A percentile compares a stretch with the other conserved stretches of the same genome.
phyloP scores from a whole-genome alignment of 371 early-diverging fungal genomes.

The Mucor velutinosus region DNA sequence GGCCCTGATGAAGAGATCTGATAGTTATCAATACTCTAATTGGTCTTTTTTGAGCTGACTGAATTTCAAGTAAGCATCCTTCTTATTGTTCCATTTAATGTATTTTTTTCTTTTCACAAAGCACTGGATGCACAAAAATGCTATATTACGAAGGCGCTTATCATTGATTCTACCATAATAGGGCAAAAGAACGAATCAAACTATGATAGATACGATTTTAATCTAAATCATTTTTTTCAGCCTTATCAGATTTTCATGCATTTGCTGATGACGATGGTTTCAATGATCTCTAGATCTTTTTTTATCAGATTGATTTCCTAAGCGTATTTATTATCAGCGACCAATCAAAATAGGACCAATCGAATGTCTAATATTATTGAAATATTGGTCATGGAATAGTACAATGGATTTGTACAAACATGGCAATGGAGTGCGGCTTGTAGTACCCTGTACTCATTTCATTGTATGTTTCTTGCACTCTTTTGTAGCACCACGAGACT shows the following conservation, averaged over 20 bases:
- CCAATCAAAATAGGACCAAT: background rate
- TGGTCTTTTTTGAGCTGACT: background rate
- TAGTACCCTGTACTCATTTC: background rate
- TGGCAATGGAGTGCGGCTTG: background rate
- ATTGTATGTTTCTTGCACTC: background rate
- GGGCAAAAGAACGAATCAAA: background rate
- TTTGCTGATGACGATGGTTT: background rate
- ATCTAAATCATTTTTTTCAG: background rate
- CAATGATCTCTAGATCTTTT: background rate
- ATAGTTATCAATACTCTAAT: background rate
- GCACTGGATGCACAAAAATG: background rate
- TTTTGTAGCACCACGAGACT: background rate
- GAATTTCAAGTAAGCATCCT: background rate
- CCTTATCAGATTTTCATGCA: slow-evolving; percentile 1
- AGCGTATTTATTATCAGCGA: background rate
- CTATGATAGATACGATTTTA: background rate
- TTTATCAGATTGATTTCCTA: slow-evolving; percentile 6
- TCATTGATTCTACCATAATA: background rate
- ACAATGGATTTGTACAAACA: background rate
- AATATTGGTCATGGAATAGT: background rate
- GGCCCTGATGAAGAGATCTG: background rate
- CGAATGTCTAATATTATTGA: background rate
- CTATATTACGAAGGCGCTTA: background rate
- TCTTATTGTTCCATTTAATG: background rate
- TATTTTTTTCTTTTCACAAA: background rate